Percentiles rank a stretch among this genome's conserved stretches.
phyloP scores from a whole-genome alignment of 768 basidiomycete genomes.

The Xanthoconium purpureum region DNA sequence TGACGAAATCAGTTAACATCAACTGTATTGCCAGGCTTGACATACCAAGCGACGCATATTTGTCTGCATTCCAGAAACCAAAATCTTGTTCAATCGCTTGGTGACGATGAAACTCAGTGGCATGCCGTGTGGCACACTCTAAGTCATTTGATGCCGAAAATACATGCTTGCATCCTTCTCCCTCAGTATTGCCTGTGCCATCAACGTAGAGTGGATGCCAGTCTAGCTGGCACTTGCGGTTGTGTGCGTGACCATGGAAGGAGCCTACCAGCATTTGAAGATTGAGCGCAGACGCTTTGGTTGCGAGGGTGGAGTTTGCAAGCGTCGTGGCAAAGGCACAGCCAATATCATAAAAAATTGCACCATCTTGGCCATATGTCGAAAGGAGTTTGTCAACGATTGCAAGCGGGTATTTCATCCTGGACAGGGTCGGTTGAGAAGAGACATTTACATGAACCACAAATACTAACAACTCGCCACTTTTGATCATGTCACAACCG shows the following conservation, averaged over 20 bases:
- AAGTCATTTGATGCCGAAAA: not conserved
- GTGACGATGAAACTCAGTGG: not conserved
- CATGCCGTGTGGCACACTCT: not conserved
- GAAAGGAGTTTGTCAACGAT: not conserved
- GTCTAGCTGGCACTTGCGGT: not conserved
- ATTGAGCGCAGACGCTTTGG: no score
- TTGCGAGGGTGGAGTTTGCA: no score
- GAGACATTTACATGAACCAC: not conserved
- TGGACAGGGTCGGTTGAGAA: not conserved
- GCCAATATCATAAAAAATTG: not conserved
- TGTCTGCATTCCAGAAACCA: not conserved
- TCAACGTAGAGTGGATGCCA: conserved; percentile 2
- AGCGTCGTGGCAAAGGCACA: no score
- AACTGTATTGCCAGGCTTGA: not conserved
- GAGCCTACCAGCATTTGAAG: not conserved
- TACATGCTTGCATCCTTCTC: not conserved
- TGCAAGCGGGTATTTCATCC: conserved; percentile 8
- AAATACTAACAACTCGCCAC: conserved; percentile 8
- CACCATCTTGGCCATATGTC: conserved; percentile 2
- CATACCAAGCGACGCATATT: not conserved
- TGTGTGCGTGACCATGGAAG: conserved; percentile 6
- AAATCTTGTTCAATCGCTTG: not conserved
- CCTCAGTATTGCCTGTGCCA: not conserved
- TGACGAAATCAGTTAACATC: no score
- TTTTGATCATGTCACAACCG: conserved; percentile 13